Conservation (phyloP, 495 filamentous ascomycete genomes). For the Endocarpon pusillum region DNA sequence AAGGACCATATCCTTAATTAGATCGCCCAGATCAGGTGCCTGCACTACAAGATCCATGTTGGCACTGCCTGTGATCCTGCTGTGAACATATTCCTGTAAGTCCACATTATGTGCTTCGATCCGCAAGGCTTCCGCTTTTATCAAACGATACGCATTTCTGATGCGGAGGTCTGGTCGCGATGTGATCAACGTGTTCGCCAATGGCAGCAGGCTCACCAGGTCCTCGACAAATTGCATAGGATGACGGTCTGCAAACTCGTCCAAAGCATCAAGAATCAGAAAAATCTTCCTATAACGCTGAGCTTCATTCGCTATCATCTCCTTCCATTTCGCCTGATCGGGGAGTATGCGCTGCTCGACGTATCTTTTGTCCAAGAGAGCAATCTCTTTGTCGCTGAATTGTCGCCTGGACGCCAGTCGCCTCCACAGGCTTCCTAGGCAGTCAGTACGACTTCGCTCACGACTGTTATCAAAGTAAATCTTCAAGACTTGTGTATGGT, state of each 20-base stretch:
- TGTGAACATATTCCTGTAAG: not conserved
- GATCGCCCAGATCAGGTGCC: not conserved
- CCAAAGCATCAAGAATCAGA: not conserved
- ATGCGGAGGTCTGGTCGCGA: not conserved
- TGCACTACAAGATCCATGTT: not conserved
- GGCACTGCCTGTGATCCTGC: not conserved
- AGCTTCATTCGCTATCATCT: not conserved
- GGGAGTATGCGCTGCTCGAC: not conserved
- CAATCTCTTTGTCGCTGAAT: not conserved
- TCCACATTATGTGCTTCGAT: not conserved
- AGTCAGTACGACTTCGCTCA: not conserved
- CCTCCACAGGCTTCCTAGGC: not conserved
- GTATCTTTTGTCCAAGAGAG: not conserved
- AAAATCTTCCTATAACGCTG: not conserved
- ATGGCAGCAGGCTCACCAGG: not conserved
- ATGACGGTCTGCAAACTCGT: not conserved
- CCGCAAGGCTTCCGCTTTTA: not conserved
- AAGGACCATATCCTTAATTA: not conserved
- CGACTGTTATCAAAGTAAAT: not conserved
- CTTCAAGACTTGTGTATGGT: not conserved
- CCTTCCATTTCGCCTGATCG: not conserved
- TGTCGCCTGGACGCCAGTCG: not conserved
- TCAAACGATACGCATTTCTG: not conserved
- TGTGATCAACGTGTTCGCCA: not conserved
- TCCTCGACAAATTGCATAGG: not conserved